Base-by-base conservation (phyloP, 106 monocot genomes). In the Dendrobium chrysotoxum region DNA sequence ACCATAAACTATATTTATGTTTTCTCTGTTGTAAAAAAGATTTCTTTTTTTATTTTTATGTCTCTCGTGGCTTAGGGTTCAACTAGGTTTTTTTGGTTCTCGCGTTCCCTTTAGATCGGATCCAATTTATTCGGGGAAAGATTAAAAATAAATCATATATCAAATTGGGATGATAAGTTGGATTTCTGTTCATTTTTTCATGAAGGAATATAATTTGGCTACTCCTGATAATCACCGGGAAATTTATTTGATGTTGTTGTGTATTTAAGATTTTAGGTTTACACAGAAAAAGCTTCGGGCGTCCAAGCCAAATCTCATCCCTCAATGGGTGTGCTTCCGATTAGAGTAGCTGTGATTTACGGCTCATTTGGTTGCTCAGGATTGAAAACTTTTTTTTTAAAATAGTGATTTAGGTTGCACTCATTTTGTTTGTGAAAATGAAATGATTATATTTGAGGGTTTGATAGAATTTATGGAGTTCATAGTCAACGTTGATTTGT, bases 281-380 rank as follows among this genome's bases (percentile, higher is more conserved):
- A 90, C 88, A 53, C 93, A 87, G 57, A 88, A 93, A 78, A 90
- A 90, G 77, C 83, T 93, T 28, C 90, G 87, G 26, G 93, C 88
- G 71, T 93, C 85, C 81, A 88, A 93, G 26, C 88, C 88, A 53
- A 72, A 88, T 28, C 81, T 90, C 25, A 88, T 87, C 66, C 66
- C 31, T 30, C 70, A 35, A 13, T 70, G 35, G 70, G 30, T 70
- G 31, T 70, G 70, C 13, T 13, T 1, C 31, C 13, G 11, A 35
- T 23, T 26, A 7, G 31, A 70, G 70, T 15, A 70, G 13, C 12
- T 70, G 2, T 15, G 70, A 70, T 70, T 70, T 70, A 15, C 0
- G 28, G 31, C 0, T 70, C 31, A 30, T 30, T 35, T 70, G 31
- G 30, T 35, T 30, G 3, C 13, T 70, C 3, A 3, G 70, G 30